Evolutionary conservation across 2,329 filamentous ascomycete genomes (phyloP).

Genomic region (Fusarium dlaminii): DNA sequence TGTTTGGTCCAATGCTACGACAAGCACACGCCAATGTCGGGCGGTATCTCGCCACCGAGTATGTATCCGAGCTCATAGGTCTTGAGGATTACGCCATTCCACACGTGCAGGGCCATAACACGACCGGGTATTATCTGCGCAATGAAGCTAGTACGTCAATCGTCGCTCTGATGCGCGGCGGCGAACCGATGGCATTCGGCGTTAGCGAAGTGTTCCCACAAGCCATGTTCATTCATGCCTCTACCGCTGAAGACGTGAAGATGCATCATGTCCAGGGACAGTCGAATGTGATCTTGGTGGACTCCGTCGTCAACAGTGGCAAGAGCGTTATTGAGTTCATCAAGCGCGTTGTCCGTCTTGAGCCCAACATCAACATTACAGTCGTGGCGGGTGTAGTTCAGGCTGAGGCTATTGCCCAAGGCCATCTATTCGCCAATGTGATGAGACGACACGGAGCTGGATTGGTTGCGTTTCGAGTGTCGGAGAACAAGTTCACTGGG

Average conservation of each 20-base stretch:
- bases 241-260: constrained; percentile 52
- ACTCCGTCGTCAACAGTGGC: constrained; percentile 66
- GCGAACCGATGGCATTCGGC: constrained; percentile 69
- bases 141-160: constrained; percentile 62
- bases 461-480: constrained; percentile 64
- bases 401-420: constrained; percentile 36
- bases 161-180: constrained; percentile 69
- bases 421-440: constrained; percentile 21
- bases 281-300: constrained; percentile 62
- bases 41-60: constrained; percentile 62
- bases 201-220: constrained; percentile 62
- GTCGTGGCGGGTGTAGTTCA: constrained; percentile 67
- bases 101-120: constrained; percentile 61
- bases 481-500: constrained; percentile 65
- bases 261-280: constrained; percentile 51
- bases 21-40: constrained; percentile 61
- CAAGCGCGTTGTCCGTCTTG: constrained; percentile 50
- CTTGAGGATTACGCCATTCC: constrained; percentile 58
- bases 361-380: constrained; percentile 56
- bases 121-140: constrained; percentile 56
- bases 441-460: constrained; percentile 39
- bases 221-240: constrained; percentile 62
- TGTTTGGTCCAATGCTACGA: constrained; percentile 57
- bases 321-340: neutral
- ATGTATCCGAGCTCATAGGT: constrained; percentile 58